phyloP scores from a whole-genome alignment of 2,329 filamentous ascomycete genomes.

The Lachnellula subtilissima region DNA sequence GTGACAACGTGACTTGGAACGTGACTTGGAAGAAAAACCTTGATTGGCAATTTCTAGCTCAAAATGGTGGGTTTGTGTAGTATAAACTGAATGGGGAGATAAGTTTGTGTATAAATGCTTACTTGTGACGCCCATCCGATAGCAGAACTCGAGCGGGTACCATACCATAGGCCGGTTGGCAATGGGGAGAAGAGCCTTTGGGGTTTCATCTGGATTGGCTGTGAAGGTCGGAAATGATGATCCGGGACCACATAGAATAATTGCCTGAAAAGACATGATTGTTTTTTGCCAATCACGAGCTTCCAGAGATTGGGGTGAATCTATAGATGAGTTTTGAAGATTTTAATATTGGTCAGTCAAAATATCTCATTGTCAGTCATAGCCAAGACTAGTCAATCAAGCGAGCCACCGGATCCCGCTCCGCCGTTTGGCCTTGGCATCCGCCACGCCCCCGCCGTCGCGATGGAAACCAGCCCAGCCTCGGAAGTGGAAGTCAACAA shows the following conservation, averaged over 20 bases:
- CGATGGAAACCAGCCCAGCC: conserved; percentile 5
- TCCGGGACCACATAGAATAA: conserved; percentile 79
- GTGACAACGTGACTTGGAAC: neutral
- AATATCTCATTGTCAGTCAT: conserved; percentile 1
- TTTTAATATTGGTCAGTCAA: neutral
- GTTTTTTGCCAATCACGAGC: neutral
- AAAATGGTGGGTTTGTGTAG: neutral
- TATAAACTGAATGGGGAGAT: too few species aligned
- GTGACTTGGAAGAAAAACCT: neutral
- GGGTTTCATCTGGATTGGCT: conserved; percentile 71
- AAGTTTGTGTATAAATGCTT: conserved; percentile 29
- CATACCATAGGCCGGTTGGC: conserved; percentile 86
- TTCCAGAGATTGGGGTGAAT: neutral
- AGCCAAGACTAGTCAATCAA: conserved; percentile 13
- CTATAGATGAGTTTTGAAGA: neutral
- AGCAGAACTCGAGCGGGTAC: conserved; percentile 83
- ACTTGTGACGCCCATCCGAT: conserved; percentile 74
- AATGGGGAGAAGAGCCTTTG: conserved; percentile 76
- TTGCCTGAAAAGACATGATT: conserved; percentile 64
- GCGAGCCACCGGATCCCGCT: conserved; percentile 1
- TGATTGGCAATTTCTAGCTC: too few species aligned
- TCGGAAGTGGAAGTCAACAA: conserved; percentile 7
- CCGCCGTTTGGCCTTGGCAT: neutral
- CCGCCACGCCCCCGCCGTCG: neutral
- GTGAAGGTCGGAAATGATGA: conserved; percentile 80